A percentile compares a stretch with the other conserved stretches of the same genome.
Conservation (phyloP, 805 yeast species). For the Saccharomycodes ludwigii region DNA sequence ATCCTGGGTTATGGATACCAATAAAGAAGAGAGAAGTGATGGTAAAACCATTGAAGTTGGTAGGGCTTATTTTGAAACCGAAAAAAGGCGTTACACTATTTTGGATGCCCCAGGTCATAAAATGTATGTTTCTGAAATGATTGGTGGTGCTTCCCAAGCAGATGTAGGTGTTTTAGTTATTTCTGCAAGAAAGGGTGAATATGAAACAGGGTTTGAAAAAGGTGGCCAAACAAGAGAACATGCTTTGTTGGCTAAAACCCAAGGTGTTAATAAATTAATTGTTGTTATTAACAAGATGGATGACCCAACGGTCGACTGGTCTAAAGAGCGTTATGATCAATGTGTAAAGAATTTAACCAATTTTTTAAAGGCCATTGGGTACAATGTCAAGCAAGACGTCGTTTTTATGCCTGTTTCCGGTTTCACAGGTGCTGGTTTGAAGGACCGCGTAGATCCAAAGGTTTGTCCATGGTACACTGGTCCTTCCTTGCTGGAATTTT, state of each 20-base stretch:
- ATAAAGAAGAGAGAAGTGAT: constrained; percentile 96
- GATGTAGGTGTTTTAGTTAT: constrained; percentile 96
- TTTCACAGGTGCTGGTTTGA: constrained; percentile 92
- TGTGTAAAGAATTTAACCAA: constrained; percentile 72
- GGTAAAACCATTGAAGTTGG: constrained; percentile 99
- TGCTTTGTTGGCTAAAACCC: constrained; percentile 93
- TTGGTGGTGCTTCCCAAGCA: constrained; percentile 99
- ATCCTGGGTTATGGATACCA: constrained; percentile 99
- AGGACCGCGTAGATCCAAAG: constrained; percentile 60
- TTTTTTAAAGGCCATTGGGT: constrained; percentile 84
- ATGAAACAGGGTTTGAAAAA: constrained; percentile 97
- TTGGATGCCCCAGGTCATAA: constrained; percentile 99
- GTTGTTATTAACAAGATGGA: constrained; percentile 98
- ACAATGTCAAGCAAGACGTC: constrained; percentile 71
- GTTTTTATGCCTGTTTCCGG: constrained; percentile 96
- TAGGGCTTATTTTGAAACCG: constrained; percentile 94
- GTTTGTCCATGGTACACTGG: constrained; percentile 92
- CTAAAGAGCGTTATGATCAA: constrained; percentile 90
- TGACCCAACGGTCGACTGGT: constrained; percentile 94
- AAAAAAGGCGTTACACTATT: constrained; percentile 92
- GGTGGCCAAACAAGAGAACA: constrained; percentile 99
- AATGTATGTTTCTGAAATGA: constrained; percentile 97
- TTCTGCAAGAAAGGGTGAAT: constrained; percentile 98
- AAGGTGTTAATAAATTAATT: constrained; percentile 88
- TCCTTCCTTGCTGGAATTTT: constrained; percentile 80